These are phyloP conservation scores for Phytophthora melonis DNA, from an alignment of 352 stramenopile genomes.

Conservation along the genomic window DNA sequence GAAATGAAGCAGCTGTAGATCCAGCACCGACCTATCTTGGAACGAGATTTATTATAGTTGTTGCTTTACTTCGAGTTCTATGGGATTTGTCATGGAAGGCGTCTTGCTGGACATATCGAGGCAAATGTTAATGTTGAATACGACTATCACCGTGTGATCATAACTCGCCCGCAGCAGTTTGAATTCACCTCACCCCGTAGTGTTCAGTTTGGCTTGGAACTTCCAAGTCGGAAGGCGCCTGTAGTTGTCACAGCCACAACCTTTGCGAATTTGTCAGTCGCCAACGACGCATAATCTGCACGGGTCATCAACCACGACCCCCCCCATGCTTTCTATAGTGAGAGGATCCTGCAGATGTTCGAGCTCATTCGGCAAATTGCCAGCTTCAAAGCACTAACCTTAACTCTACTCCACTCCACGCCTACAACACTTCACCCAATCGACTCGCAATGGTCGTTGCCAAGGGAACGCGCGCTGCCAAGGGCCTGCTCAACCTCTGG, in stretches of 20 bases:
- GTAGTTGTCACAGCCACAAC: no score
- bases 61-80: no score
- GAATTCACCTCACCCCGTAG: background rate
- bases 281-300: slow-evolving; percentile 8
- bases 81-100: no score
- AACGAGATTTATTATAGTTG: no score
- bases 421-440: background rate
- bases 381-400: slow-evolving; percentile 3
- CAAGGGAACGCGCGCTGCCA: slow-evolving; percentile 37
- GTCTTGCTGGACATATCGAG: no score
- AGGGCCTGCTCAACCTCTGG: slow-evolving; percentile 58
- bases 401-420: background rate
- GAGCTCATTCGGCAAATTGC: slow-evolving; percentile 27
- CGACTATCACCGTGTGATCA: no score
- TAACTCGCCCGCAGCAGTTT: slow-evolving; percentile 4
- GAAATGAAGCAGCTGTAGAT: background rate
- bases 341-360: no score
- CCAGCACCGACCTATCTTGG: no score
- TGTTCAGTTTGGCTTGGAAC: background rate
- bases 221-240: background rate
- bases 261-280: background rate
- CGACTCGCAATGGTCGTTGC: slow-evolving; percentile 19
- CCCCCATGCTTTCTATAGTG: background rate
- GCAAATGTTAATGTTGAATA: no score
- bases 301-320: slow-evolving; percentile 12